Base-by-base conservation (phyloP, 2,329 filamentous ascomycete genomes). In the Didymella arachidicola region DNA sequence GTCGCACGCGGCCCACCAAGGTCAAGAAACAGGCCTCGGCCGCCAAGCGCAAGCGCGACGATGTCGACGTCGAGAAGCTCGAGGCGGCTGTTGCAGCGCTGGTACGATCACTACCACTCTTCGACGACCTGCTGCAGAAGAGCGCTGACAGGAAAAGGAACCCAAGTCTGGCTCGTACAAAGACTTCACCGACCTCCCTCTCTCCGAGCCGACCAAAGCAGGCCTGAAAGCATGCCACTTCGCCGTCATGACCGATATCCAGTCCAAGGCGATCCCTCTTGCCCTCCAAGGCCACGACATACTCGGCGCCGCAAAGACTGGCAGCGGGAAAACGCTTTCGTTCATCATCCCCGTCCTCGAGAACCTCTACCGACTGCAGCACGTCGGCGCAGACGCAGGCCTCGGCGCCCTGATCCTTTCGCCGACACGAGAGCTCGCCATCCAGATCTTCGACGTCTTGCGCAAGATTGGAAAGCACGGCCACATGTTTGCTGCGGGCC, bases 401-500 rank as follows among this genome's bases (percentile, higher is more conserved):
- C 82, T 99, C 29, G 94, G 94, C 8, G 95, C 95, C 4, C 84
- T 99, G 63, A 92, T 99, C 65, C 89, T 99, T 53, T 94, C 93
- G 0, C 95, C 95, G 0, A 99, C 95, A 7, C 89, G 95, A 72
- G 95, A 99, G 79, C 83, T 99, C 54, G 94, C 95, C 0, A 95
- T 96, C 38, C 95, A 99, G 78, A 99, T 97, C 61, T 99, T 98
- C 73, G 91, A 97, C 57, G 94, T 98, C 0, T 79, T 99, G 69
- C 85, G 92, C 61, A 97, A 96, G 77, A 87, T 99, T 57, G 95
- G 95, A 43, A 86, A 91, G 56, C 88, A 94, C 63, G 81, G 81
- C 57, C 94, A 99, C 77, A 84, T 87, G 60, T 97, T 98, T 76
- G 96, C 94, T 0, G 95, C 95, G 0, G 95, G 95, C 0, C 79